Evolutionary conservation across 306 rosid genomes (phyloP).

Genomic region (Mimosa bimucronata): DNA sequence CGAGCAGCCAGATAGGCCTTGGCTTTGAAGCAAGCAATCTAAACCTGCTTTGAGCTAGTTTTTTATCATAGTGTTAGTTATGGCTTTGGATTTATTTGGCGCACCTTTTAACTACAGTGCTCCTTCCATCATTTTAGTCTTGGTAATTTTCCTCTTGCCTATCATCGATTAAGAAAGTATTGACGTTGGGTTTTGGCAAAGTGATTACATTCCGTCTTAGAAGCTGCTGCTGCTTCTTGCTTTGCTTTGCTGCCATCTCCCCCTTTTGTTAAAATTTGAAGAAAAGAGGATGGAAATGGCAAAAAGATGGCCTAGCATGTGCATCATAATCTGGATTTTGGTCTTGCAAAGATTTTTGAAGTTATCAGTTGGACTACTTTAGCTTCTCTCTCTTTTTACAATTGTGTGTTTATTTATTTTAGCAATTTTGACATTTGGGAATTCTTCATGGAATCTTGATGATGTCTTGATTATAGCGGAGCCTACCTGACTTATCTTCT

Average conservation of each 20-base stretch:
- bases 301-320: not conserved
- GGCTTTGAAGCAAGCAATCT: not conserved
- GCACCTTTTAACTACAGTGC: not conserved
- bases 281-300: conserved; percentile 1
- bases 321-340: conserved; percentile 27
- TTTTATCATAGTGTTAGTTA: not conserved
- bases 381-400: conserved; percentile 13
- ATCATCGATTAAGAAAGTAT: not conserved
- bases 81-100: not conserved
- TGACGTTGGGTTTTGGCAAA: not conserved
- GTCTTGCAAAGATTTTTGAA: not conserved
- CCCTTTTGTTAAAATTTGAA: not conserved
- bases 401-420: not conserved
- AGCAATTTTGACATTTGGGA: conserved; percentile 27
- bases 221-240: conserved; percentile 17
- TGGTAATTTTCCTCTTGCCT: not conserved
- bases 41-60: not conserved
- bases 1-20: not conserved
- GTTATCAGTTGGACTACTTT: conserved; percentile 19
- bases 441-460: conserved; percentile 1
- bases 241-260: conserved; percentile 15
- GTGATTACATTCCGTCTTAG: not conserved
- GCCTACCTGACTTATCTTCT: not conserved
- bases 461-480: conserved; percentile 21
- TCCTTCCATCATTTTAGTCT: not conserved